Conservation (phyloP, 257 asterid genomes). For the Voacanga thouarsii region DNA sequence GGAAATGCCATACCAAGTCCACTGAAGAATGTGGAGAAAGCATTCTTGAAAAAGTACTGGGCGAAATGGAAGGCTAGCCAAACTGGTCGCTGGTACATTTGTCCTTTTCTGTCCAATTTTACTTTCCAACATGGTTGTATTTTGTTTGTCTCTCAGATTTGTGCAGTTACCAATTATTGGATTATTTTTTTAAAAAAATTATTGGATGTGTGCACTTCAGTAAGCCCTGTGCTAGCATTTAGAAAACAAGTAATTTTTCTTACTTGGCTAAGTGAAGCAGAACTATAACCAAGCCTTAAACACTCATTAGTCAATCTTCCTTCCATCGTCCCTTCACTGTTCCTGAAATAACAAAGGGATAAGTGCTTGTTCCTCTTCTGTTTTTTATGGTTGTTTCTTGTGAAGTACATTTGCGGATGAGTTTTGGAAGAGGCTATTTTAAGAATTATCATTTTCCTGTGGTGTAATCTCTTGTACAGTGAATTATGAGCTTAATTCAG, state of each 20-base stretch:
- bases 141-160: neutral
- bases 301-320: neutral
- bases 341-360: neutral
- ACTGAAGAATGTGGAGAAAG: constrained; percentile 84
- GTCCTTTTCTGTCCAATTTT: neutral
- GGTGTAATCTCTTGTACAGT: neutral
- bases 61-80: constrained; percentile 91
- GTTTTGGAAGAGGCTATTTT: neutral
- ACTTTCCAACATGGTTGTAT: neutral
- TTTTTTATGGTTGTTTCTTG: neutral
- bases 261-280: neutral
- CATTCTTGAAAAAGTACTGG: constrained; percentile 85
- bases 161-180: neutral
- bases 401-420: neutral
- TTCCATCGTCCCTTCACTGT: neutral
- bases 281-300: neutral
- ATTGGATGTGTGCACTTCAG: neutral
- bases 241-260: neutral
- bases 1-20: constrained; percentile 91
- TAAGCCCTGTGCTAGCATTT: neutral
- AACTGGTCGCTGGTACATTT: constrained; percentile 81
- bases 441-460: neutral
- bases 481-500: neutral
- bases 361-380: neutral
- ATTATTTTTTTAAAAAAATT: neutral